These are phyloP conservation scores for Wallacemonas sp. DNA, from an alignment of 208 protist genomes.

Conservation along the genomic window DNA sequence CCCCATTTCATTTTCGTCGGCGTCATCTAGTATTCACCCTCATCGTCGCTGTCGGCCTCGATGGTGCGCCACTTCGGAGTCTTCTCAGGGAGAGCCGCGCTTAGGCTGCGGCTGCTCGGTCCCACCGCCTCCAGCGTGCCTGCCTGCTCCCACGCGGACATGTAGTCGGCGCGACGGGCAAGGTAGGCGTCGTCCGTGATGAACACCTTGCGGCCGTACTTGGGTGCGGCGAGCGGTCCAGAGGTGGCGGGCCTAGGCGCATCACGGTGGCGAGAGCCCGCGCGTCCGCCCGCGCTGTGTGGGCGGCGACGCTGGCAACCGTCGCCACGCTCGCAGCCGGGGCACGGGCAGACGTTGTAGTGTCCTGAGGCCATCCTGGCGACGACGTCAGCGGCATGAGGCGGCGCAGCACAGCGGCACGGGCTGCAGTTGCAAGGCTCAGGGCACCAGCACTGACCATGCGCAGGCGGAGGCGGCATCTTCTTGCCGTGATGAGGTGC, in stretches of 20 bases:
- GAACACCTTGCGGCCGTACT: constrained; percentile 74
- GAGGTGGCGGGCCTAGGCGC: background rate
- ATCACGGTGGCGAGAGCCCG: background rate
- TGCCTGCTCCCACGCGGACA: constrained; percentile 61
- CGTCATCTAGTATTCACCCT: background rate
- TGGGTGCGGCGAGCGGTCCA: constrained; percentile 16
- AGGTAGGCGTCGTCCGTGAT: constrained; percentile 82
- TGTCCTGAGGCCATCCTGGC: constrained; percentile 31
- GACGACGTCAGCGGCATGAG: constrained; percentile 32
- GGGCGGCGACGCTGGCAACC: constrained; percentile 5
- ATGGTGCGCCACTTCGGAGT: constrained; percentile 63
- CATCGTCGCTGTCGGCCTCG: constrained; percentile 7
- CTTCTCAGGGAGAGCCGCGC: constrained; percentile 65
- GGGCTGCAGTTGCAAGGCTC: background rate
- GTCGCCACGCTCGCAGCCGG: constrained; percentile 27
- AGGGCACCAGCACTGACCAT: constrained; percentile 4
- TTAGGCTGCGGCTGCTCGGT: constrained; percentile 44
- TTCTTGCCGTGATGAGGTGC: constrained; percentile 7
- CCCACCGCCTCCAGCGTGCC: constrained; percentile 45
- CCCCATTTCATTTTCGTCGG: background rate
- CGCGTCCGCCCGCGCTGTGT: constrained; percentile 6
- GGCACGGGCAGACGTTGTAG: constrained; percentile 29
- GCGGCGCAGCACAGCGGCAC: constrained; percentile 20
- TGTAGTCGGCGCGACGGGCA: constrained; percentile 46
- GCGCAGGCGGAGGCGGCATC: constrained; percentile 11